Evolutionary conservation across 1,139 yeast species (phyloP).

Genomic region (Cylindricascospora bacillispora): DNA sequence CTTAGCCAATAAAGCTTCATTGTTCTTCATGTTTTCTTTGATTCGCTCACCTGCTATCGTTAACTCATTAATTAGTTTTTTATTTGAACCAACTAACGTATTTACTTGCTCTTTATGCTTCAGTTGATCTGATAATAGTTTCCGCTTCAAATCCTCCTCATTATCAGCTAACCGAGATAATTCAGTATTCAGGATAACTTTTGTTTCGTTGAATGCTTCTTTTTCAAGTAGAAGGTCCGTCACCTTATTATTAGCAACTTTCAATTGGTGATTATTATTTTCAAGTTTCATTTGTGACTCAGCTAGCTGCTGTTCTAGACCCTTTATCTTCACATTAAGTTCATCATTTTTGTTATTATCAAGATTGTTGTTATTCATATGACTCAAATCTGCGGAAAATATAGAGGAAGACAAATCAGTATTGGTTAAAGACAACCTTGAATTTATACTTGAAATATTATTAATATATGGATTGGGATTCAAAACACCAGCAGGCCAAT

Average conservation of each 20-base stretch:
- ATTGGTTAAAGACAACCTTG: too few species aligned
- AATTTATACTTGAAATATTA: too few species aligned
- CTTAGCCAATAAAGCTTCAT: slow-evolving; percentile 1
- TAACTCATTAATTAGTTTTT: slow-evolving; percentile 14
- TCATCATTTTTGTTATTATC: too few species aligned
- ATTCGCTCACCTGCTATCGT: too few species aligned
- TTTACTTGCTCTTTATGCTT: slow-evolving; percentile 17
- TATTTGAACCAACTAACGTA: slow-evolving; percentile 25
- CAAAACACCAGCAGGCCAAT: slow-evolving; percentile 37
- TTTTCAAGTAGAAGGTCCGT: slow-evolving; percentile 16
- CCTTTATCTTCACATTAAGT: slow-evolving; percentile 4
- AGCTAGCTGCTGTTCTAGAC: not conserved
- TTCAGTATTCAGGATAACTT: slow-evolving; percentile 13
- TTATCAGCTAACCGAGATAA: slow-evolving; percentile 17
- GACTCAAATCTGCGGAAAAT: slow-evolving; percentile 2
- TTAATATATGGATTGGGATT: slow-evolving; percentile 5
- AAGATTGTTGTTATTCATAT: too few species aligned
- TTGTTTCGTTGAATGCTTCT: slow-evolving; percentile 21
- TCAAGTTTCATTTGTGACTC: not conserved
- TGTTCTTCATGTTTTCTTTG: too few species aligned
- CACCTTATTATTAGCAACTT: slow-evolving; percentile 1
- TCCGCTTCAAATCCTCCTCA: slow-evolving; percentile 11
- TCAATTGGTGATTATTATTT: slow-evolving; percentile 1
- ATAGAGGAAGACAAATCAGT: not conserved
- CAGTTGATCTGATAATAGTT: slow-evolving; percentile 21